Percentiles rank a stretch among this genome's conserved stretches.
These are phyloP conservation scores for Cyberlindnera nakhonratchasimensis DNA, from an alignment of 805 yeast species.

Conservation along the genomic window DNA sequence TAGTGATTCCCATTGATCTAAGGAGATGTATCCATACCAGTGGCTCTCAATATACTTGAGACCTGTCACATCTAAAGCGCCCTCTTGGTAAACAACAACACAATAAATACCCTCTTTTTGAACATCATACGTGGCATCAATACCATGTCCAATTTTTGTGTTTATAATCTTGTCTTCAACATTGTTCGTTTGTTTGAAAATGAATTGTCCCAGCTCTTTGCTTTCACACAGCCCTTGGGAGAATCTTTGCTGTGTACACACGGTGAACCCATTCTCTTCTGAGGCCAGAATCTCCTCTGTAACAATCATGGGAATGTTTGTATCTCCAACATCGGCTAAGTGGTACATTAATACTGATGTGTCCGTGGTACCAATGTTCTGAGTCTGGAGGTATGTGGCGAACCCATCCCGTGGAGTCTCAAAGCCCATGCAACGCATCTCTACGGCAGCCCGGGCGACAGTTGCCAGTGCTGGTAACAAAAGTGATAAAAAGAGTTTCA, in stretches of 20 bases:
- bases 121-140: neutral
- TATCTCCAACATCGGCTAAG: constrained; percentile 5
- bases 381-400: neutral
- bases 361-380: constrained; percentile 2
- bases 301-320: constrained; percentile 16
- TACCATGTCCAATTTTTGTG: neutral
- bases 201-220: constrained; percentile 13
- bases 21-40: constrained; percentile 10
- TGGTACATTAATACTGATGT: constrained; percentile 15
- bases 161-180: constrained; percentile 5
- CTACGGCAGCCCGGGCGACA: constrained; percentile 6
- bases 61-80: constrained; percentile 5
- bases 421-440: constrained; percentile 10
- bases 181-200: constrained; percentile 3
- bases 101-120: constrained; percentile 10
- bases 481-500: constrained; percentile 1
- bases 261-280: constrained; percentile 13
- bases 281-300: constrained; percentile 2
- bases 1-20: constrained; percentile 5
- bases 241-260: constrained; percentile 15
- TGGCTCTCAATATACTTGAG: constrained; percentile 8
- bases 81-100: constrained; percentile 16
- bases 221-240: constrained; percentile 12
- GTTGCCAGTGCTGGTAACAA: neutral
- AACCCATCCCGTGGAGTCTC: constrained; percentile 2